Evolutionary conservation across 2,329 filamentous ascomycete species (phyloP).

Genomic region (Chrysoporthe deuterocubensis): DNA sequence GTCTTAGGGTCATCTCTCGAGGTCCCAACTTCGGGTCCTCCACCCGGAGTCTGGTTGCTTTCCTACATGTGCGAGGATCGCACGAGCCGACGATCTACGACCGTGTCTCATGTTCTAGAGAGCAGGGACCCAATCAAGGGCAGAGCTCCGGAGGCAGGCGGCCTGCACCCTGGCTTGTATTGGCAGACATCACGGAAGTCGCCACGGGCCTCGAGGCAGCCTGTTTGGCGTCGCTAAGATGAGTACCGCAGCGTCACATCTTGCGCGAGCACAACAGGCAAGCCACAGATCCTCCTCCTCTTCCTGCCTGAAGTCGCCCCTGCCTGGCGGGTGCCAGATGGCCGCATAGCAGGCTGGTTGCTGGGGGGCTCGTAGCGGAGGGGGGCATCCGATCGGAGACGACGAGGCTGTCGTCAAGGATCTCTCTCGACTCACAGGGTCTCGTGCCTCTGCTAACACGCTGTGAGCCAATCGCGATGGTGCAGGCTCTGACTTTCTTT

Average conservation of each 20-base stretch:
- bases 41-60: neutral
- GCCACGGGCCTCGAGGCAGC: neutral
- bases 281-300: slow-evolving; percentile 4
- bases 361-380: neutral
- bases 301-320: neutral
- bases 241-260: slow-evolving; percentile 10
- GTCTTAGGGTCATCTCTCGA: neutral
- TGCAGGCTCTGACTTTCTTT: neutral
- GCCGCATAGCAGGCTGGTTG: neutral
- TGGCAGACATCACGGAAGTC: neutral
- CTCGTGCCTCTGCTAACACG: neutral
- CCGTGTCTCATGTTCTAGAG: neutral
- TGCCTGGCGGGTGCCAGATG: slow-evolving; percentile 4
- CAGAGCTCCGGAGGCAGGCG: neutral
- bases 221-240: neutral
- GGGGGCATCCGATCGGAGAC: neutral
- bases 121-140: neutral
- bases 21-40: neutral
- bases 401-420: neutral
- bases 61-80: slow-evolving; percentile 14
- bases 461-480: neutral
- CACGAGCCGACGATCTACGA: neutral
- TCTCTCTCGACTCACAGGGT: neutral
- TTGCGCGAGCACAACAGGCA: slow-evolving; percentile 4
- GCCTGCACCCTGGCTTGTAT: slow-evolving; percentile 10